Evolutionary conservation across 306 rosid species (phyloP).

Genomic region (Fragaria nilgerrensis): DNA sequence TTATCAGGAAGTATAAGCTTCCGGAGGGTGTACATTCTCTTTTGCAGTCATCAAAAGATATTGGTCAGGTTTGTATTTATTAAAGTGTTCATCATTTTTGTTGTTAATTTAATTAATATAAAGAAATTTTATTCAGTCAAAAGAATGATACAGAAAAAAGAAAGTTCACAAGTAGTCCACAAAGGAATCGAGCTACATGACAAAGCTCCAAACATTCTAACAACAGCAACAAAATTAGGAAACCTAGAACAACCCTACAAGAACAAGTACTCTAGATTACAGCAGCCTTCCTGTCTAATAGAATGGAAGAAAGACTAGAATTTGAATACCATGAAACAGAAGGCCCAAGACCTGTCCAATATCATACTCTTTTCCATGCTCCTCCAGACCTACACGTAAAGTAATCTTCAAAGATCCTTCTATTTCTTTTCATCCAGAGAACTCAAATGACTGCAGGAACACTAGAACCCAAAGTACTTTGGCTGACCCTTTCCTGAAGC

Average conservation of each 20-base stretch:
- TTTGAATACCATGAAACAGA: background rate
- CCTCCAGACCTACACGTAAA: background rate
- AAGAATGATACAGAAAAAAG: background rate
- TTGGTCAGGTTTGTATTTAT: conserved; percentile 63
- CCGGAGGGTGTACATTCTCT: conserved; percentile 71
- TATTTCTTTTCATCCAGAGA: background rate
- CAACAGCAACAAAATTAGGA: background rate
- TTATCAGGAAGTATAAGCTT: conserved; percentile 61
- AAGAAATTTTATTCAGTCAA: no score
- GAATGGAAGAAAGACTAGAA: background rate
- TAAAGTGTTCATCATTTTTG: background rate
- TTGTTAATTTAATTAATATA: background rate
- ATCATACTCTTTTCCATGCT: background rate
- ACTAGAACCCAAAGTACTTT: background rate
- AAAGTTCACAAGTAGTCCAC: background rate
- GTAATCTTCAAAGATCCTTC: background rate
- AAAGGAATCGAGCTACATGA: background rate
- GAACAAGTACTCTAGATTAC: background rate
- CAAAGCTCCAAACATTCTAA: background rate
- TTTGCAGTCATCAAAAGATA: conserved; percentile 57
- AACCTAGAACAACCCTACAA: background rate
- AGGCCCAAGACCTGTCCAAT: background rate
- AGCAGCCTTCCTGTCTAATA: background rate
- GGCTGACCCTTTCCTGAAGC: background rate
- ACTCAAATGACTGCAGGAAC: background rate